Evolutionary conservation across 331 rosid genomes (phyloP), one percentile per base, ranked within the genome.

Genomic region (Malus hybrid): DNA sequence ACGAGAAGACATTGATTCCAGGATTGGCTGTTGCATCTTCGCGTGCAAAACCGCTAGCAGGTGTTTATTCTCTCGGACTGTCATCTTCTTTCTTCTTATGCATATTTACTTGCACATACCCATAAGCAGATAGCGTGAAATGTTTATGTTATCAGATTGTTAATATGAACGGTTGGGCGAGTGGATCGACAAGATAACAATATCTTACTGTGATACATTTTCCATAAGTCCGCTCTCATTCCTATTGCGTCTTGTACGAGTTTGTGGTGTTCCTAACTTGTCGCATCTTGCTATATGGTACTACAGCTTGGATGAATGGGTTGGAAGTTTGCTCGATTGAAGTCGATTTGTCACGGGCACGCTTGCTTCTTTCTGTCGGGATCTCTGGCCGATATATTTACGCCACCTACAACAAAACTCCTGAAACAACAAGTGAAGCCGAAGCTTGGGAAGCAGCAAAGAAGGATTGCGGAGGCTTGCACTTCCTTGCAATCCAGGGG

Each of bases 391-490:
- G 97, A 11, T 94, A 94, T 76, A 82, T 92, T 19, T 94, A 88
- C 15, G 94, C 97, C 9, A 87, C 96, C 20, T 94, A 87, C 46
- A 86, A 92, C 71, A 94, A 92, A 82, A 85, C 65, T 69, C 73
- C 86, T 1, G 88, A 75, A 50, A 79, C 99, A 69, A 88, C 87
- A 10, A 85, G 61, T 24, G 99, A 94, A 85, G 93, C 97, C 8
- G 97, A 92, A 80, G 97, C 97, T 11, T 94, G 99, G 97, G 99
- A 94, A 85, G 93, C 90, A 67, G 95, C 99, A 44, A 92, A 92
- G 89, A 92, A 92, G 81, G 86, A 88, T 78, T 82, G 86, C 24
- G 96, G 97, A 60, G 99, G 99, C 39, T 85, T 94, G 80, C 97
- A 94, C 84, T 94, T 94, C 87, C 99, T 94, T 66, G 99, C 99